A percentile compares a stretch with the other conserved stretches of the same genome.
Conservation (phyloP, 106 monocot genomes). For the Ottelia alismoides region DNA sequence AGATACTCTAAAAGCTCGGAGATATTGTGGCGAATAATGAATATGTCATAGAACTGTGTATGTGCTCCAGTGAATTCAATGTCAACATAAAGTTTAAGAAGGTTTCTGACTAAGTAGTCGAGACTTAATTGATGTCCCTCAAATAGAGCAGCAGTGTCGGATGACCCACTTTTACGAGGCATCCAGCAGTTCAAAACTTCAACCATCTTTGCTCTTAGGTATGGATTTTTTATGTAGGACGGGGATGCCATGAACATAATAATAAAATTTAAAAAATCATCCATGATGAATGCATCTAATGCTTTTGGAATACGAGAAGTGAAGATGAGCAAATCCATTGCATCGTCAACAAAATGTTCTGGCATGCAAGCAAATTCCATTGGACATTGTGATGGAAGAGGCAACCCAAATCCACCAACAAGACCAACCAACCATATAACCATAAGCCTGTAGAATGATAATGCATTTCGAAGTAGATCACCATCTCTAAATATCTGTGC, state of each 20-base stretch:
- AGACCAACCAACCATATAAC: constrained; percentile 68
- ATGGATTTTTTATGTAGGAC: constrained; percentile 82
- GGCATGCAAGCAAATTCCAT: constrained; percentile 95
- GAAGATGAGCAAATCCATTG: constrained; percentile 84
- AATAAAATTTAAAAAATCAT: constrained; percentile 97
- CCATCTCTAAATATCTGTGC: constrained; percentile 90
- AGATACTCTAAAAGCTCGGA: constrained; percentile 91
- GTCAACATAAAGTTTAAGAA: constrained; percentile 96
- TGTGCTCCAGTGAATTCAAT: constrained; percentile 98
- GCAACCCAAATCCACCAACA: constrained; percentile 93
- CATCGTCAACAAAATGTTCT: constrained; percentile 93
- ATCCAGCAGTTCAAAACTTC: constrained; percentile 97
- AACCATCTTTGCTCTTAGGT: constrained; percentile 95
- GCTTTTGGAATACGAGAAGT: constrained; percentile 83
- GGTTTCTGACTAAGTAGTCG: constrained; percentile 75
- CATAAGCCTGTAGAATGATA: constrained; percentile 86
- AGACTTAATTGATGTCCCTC: constrained; percentile 89
- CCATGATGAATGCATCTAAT: constrained; percentile 68
- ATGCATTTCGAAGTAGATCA: constrained; percentile 66
- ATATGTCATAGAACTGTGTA: constrained; percentile 97
- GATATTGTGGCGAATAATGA: constrained; percentile 93
- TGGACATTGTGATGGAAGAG: constrained; percentile 69
- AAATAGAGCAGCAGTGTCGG: constrained; percentile 67
- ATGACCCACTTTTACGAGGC: constrained; percentile 73
- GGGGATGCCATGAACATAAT: constrained; percentile 99